Evolutionary conservation across 106 monocot genomes (phyloP), one percentile per base, ranked within the genome.

Genomic region (Posidonia australis): DNA sequence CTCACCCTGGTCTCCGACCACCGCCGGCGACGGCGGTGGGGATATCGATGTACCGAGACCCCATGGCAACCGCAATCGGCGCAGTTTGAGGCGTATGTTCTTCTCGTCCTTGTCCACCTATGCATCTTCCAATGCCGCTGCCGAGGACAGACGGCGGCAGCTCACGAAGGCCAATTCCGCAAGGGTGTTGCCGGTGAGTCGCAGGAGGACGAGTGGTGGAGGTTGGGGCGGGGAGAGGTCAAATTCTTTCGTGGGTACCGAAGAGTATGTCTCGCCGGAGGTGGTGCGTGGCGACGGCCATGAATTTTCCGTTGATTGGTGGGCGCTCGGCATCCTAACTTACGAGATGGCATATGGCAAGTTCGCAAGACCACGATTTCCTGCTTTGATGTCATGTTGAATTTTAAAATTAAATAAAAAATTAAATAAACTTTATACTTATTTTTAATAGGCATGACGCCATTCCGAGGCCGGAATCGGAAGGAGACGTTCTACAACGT

Each of bases 201-300:
- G 77, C n/a, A 72, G 71, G 9, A 59, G 72, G 10, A 41, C 64
- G 21, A 71, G 77, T 62, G 20, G 42, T 62, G 64, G 62, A 42
- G 46, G 18, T 26, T 16, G 21, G 22, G 24, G 28, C 9, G 74
- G 74, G 17, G 89, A 84, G 65, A 60, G 71, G 30, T 89, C 93
- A 1, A 46, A 71, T 62, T 94, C 93, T 1, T 94, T 94, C 67
- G 93, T 94, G 17, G 93, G 93, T 14, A 94, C 93, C 31, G 89
- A 86, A 77, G 93, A 94, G 76, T 94, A 94, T 82, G 89, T 94
- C 22, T 58, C 93, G 51, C 93, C 93, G 26, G 93, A 94, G 79
- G 82, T 94, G 29, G 74, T 94, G 1, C 75, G 75, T 5, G 93
- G 86, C 5, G 89, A 94, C 16, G 89, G 89, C 1, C 89, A 94